Conservation (phyloP, 2,329 filamentous ascomycete species). For the Colletotrichum chlorophyti region DNA sequence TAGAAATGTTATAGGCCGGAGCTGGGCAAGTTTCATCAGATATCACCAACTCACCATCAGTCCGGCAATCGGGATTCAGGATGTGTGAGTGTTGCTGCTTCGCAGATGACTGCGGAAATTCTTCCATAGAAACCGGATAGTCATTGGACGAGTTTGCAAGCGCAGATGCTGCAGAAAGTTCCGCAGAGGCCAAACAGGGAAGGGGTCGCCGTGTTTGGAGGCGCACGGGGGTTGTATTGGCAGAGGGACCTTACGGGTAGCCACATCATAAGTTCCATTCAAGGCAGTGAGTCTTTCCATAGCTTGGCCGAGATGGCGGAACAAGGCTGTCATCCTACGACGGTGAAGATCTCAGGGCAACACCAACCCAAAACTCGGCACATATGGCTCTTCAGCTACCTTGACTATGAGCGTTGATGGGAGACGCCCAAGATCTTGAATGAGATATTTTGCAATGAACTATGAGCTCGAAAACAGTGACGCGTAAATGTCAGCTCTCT, state of each 20-base stretch:
- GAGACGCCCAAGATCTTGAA: slow-evolving; percentile 1
- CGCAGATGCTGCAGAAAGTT: slow-evolving; percentile 45
- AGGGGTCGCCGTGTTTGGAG: slow-evolving; percentile 25
- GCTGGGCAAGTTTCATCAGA: slow-evolving; percentile 47
- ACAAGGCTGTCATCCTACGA: slow-evolving; percentile 51
- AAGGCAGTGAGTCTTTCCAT: slow-evolving; percentile 22
- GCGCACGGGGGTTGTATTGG: slow-evolving; percentile 19
- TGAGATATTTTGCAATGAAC: background rate
- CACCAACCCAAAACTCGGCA: slow-evolving; percentile 59
- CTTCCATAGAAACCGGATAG: slow-evolving; percentile 34
- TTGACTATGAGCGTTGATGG: background rate
- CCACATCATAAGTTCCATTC: slow-evolving; percentile 57
- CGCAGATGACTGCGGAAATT: slow-evolving; percentile 49
- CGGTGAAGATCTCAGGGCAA: slow-evolving; percentile 17
- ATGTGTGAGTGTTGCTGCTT: slow-evolving; percentile 40
- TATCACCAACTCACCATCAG: slow-evolving; percentile 42
- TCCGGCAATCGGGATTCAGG: no score
- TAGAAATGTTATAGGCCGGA: slow-evolving; percentile 38
- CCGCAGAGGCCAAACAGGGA: slow-evolving; percentile 47
- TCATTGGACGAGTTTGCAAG: slow-evolving; percentile 47
- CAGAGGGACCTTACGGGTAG: slow-evolving; percentile 43
- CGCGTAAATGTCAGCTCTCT: background rate
- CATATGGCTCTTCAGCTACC: slow-evolving; percentile 51
- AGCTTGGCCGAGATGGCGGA: slow-evolving; percentile 39
- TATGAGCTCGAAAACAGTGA: background rate